These are phyloP conservation scores for Claviceps sp. DNA, from an alignment of 2,329 filamentous ascomycete species.

Conservation along the genomic window DNA sequence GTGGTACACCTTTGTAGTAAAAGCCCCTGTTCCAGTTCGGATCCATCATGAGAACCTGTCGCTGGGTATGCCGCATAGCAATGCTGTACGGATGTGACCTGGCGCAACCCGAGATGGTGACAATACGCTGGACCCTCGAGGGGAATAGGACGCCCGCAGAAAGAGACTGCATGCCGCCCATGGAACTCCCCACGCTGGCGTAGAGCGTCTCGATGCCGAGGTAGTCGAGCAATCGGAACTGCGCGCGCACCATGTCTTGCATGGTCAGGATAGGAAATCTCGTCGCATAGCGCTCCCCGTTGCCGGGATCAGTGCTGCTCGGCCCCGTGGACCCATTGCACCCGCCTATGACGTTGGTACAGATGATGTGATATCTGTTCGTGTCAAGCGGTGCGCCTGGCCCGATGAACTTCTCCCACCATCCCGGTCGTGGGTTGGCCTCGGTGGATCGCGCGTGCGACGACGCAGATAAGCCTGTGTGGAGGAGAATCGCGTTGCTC, in stretches of 20 bases:
- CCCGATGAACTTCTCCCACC: constrained; percentile 99
- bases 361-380: constrained; percentile 82
- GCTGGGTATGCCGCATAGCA: constrained; percentile 94
- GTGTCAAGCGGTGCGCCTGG: constrained; percentile 77
- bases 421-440: constrained; percentile 74
- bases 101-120: constrained; percentile 86
- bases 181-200: constrained; percentile 88
- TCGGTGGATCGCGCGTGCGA: constrained; percentile 92
- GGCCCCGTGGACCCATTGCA: constrained; percentile 95
- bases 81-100: constrained; percentile 95
- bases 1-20: constrained; percentile 80
- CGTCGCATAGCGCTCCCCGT: constrained; percentile 81
- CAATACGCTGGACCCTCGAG: constrained; percentile 65
- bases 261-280: constrained; percentile 91
- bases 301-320: constrained; percentile 72
- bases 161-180: constrained; percentile 97
- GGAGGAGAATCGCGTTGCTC: constrained; percentile 80
- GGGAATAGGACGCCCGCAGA: constrained; percentile 77
- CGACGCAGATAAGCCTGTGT: constrained; percentile 92
- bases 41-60: constrained; percentile 98
- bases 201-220: constrained; percentile 69
- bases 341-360: constrained; percentile 90
- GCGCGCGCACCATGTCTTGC: constrained; percentile 93
- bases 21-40: constrained; percentile 92
- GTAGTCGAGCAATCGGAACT: constrained; percentile 75